Evolutionary conservation across 1,284 basidiomycete species (phyloP).

Genomic region (Ustilago hordei): DNA sequence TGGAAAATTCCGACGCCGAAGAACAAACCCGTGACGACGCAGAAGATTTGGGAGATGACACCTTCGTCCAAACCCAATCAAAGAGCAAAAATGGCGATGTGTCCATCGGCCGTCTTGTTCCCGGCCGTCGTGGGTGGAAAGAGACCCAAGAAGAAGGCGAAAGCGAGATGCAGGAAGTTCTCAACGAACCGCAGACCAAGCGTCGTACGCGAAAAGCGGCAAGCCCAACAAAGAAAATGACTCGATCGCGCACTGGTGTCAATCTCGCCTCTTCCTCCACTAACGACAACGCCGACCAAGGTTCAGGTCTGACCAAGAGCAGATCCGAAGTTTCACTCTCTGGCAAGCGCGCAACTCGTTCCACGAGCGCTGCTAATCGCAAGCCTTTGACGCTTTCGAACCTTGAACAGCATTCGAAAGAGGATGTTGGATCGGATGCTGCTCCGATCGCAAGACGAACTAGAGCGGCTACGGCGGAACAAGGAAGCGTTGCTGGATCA

Average conservation of each 20-base stretch:
- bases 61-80: slow-evolving; percentile 27
- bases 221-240: slow-evolving; percentile 16
- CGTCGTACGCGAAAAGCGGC: slow-evolving; percentile 28
- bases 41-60: slow-evolving; percentile 34
- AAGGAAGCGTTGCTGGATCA: slow-evolving; percentile 29
- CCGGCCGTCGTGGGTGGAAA: slow-evolving; percentile 38
- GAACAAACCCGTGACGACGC: slow-evolving; percentile 11
- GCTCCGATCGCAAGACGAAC: slow-evolving; percentile 45
- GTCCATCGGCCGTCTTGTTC: slow-evolving; percentile 44
- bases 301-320: slow-evolving; percentile 20
- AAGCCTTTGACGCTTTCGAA: slow-evolving; percentile 51
- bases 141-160: slow-evolving; percentile 29
- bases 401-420: slow-evolving; percentile 33
- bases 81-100: slow-evolving; percentile 11
- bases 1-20: slow-evolving; percentile 21
- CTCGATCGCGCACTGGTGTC: slow-evolving; percentile 30
- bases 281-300: neutral
- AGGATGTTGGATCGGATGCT: slow-evolving; percentile 2
- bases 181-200: slow-evolving; percentile 29
- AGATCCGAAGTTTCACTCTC: slow-evolving; percentile 17
- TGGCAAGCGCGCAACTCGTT: slow-evolving; percentile 32
- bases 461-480: slow-evolving; percentile 44
- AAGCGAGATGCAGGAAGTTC: slow-evolving; percentile 8
- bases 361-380: slow-evolving; percentile 38
- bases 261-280: slow-evolving; percentile 12